Base-by-base conservation (phyloP, 2,329 filamentous ascomycete species). In the Colletotrichum kahawae region DNA sequence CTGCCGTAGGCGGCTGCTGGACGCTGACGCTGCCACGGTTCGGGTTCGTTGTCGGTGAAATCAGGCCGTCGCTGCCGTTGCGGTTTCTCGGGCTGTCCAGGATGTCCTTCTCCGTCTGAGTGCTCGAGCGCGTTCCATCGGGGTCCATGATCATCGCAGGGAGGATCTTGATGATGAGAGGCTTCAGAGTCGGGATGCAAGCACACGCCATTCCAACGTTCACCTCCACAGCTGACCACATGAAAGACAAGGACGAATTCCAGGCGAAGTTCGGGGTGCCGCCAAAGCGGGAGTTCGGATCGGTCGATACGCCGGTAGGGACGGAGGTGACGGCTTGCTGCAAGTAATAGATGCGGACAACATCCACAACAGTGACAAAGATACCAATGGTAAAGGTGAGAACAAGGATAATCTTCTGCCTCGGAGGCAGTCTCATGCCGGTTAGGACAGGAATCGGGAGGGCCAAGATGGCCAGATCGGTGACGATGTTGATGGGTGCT, bases 191-290 rank as follows among this genome's bases (percentile, higher is more conserved):
- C 10, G 96, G 96, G n/a, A 98, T 94, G 79, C 95, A 98, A 56
- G 94, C 96, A 81, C 95, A 98, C 77, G 95, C 93, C 79, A 98
- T 95, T 21, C 95, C 96, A 2, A 97, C 88, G 78, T 98, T 97
- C 80, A 98, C 95, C 83, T 98, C 96, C 69, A 98, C 92, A 14
- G 93, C 94, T 18, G 94, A 96, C 96, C 96, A 98, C 94, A 98
- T 96, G 81, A 97, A 93, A 0, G 95, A 95, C 7, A 95, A 85
- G 1, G 95, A 95, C 1, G 95, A 94, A 81, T 96, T 95, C 92
- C 92, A 95, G 70, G 89, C 85, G 79, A 92, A 92, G 73, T 92
- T 86, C 3, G 83, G 79, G 57, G 88, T 87, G 57, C 86, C 86
- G 9, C 90, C 90, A 68, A 92, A 91, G 8, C 85, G 84, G 13